Evolutionary conservation across 495 filamentous ascomycete genomes (phyloP), one percentile per base, ranked within the genome.

Genomic region (Monascus purpureus): DNA sequence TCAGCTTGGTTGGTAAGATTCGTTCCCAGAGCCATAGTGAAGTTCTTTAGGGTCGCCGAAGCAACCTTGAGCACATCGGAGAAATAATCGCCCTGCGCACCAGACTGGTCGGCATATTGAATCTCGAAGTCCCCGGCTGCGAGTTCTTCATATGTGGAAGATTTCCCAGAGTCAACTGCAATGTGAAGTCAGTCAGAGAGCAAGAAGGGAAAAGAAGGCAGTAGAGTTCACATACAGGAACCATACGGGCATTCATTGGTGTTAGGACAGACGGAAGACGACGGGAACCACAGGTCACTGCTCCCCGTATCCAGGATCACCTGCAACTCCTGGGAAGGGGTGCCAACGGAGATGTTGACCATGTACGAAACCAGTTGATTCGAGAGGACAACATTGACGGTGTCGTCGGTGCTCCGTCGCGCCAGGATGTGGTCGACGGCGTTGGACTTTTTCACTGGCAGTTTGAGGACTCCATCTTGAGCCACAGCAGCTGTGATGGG

Each of bases 21-120:
- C 90, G 40, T 95, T 65, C 13, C 88, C 90, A 50, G 96, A 90
- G 25, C 25, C 9, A n/a, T 28, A 5, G 25, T 28, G 17, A 94
- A 65, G 26, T 60, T 52, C 23, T 62, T 53, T 25, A 97, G 44
- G 9, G 47, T 71, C 24, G 61, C 50, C 16, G 62, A 66, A 1
- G 75, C 82, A 37, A 97, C 72, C 3, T 52, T 53, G 32, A 97
- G 53, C 1, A 68, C 80, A 48, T 97, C 90, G 1, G 69, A 76
- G 7, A 73, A 82, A 53, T 95, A 95, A 46, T 88, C 84, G 6
- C 90, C 90, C 4, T 50, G 43, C 0, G 88, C 82, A 22, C 73
- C 80, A 1, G 81, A 77, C 27, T 80, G 80, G 53, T 96, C 90
- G 16, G 83, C 82, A 47, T 97, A 97, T 6, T 73, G 74, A 36